Base-by-base conservation (phyloP, 129 eudicot species). In the Flaveria trinervia region DNA sequence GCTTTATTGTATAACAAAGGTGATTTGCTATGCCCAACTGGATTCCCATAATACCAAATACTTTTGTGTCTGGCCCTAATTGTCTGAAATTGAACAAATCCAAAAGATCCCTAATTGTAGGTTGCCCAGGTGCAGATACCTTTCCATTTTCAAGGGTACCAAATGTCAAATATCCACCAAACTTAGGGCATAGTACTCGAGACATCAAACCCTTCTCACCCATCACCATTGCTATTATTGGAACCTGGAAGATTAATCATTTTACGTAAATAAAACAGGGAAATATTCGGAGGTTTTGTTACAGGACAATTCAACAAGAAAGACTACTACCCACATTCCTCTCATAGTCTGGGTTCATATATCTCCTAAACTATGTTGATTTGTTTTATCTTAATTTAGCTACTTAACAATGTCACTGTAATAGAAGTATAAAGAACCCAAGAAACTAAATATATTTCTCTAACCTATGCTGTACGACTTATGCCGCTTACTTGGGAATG, bases 71-170 rank as follows among this genome's bases (percentile, higher is more conserved):
- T 57, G 88, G 87, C 22, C 91, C 96, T 62, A 94, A 70, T 71
- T 82, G 89, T 80, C 97, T 89, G 82, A 94, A 91, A 80, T 94
- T 91, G 83, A 85, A 91, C 65, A 94, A 80, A 70, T 88, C 83
- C 83, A 91, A 72, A 73, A 94, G 82, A 65, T 94, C 96, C 54
- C 83, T 80, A 39, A 94, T 83, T 60, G 99, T 89, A 10, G 99
- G 99, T 65, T 94, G 99, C 71, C 99, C 97, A 30, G 97, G 99
- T 28, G 99, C 99, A 14, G 99, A 94, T 18, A 91, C 90, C 67
- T 67, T 79, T 80, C 96, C 97, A 4, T 85, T 55, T 55, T 94
- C 92, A 15, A 94, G 85, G 79, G 90, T 83, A 59, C 97, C 99
- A 76, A 91, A 94, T 7, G 99, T 94, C 67, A 94, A 86, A 80